Conservation (phyloP, 2,329 filamentous ascomycete species). For the Apiospora malaysiana region DNA sequence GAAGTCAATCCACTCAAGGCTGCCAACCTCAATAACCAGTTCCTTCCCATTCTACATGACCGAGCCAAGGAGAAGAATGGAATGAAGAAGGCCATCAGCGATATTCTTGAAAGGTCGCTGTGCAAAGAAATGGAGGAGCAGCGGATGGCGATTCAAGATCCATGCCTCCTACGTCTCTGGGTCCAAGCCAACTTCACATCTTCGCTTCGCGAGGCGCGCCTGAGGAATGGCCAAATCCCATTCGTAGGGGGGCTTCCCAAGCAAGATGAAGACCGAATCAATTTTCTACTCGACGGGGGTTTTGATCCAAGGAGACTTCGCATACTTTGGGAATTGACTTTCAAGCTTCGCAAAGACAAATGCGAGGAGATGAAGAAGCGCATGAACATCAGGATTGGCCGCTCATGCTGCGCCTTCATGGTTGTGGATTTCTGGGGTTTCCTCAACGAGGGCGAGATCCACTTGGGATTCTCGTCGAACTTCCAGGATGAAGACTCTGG, state of each 20-base stretch:
- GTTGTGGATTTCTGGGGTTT: constrained; percentile 69
- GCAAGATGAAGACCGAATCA: constrained; percentile 55
- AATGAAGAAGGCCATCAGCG: constrained; percentile 56
- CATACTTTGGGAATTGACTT: constrained; percentile 56
- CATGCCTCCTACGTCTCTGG: constrained; percentile 60
- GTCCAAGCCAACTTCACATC: constrained; percentile 46
- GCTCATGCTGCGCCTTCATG: constrained; percentile 69
- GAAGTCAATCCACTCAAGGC: constrained; percentile 52
- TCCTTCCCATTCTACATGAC: constrained; percentile 71
- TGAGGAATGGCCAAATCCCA: constrained; percentile 45
- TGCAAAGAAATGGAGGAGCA: constrained; percentile 58
- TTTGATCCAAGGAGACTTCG: constrained; percentile 58
- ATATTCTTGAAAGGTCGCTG: constrained; percentile 57
- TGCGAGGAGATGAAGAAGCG: constrained; percentile 60
- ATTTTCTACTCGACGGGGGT: constrained; percentile 62
- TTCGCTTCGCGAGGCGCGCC: constrained; percentile 42
- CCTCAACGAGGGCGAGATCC: constrained; percentile 69
- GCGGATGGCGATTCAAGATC: constrained; percentile 55
- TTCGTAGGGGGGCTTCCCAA: constrained; percentile 58
- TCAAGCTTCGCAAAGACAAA: constrained; percentile 53
- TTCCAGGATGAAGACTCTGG: constrained; percentile 61
- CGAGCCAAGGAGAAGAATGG: constrained; percentile 51
- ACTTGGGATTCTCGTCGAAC: constrained; percentile 71
- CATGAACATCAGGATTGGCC: constrained; percentile 65
- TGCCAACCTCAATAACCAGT: constrained; percentile 68